Percentiles rank a stretch among this genome's conserved stretches.
These are phyloP conservation scores for Panicum virgatum DNA, from an alignment of 202 grass and related monocot species.

Conservation along the genomic window DNA sequence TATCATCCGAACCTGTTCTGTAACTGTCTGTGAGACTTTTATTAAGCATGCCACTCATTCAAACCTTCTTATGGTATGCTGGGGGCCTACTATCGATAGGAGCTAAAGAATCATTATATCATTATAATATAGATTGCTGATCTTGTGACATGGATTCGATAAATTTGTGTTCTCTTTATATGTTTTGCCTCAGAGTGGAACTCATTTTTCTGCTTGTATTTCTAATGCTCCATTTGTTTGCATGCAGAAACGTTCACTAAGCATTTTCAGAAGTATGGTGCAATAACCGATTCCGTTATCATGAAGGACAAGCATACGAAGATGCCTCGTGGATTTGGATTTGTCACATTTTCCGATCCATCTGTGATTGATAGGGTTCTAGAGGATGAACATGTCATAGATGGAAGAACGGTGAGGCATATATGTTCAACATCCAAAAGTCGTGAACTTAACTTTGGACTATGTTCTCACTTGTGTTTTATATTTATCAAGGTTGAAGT, in stretches of 20 bases:
- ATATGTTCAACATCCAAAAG: constrained; percentile 2
- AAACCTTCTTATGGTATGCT: not conserved
- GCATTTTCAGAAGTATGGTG: constrained; percentile 92
- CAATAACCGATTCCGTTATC: constrained; percentile 92
- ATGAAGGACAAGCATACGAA: constrained; percentile 96
- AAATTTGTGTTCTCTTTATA: not conserved
- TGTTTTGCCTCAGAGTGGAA: not conserved
- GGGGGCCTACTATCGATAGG: not conserved
- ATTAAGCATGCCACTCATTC: not conserved
- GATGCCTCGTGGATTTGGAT: constrained; percentile 97
- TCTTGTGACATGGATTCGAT: not conserved
- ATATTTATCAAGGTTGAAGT: constrained; percentile 71
- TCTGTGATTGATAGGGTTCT: constrained; percentile 93
- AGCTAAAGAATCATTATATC: constrained; percentile 11
- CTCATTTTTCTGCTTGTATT: not conserved
- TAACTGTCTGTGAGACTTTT: not conserved
- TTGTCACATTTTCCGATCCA: constrained; percentile 94
- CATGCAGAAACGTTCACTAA: constrained; percentile 77
- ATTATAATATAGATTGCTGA: not conserved
- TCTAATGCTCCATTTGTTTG: constrained; percentile 9
- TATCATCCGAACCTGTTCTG: not conserved
- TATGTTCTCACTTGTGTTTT: constrained; percentile 16
- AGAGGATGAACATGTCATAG: constrained; percentile 85
- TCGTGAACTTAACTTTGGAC: constrained; percentile 10
- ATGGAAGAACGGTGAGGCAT: constrained; percentile 77